These are phyloP conservation scores for Penicillium diatomitis DNA, from an alignment of 495 filamentous ascomycete species.

Conservation along the genomic window DNA sequence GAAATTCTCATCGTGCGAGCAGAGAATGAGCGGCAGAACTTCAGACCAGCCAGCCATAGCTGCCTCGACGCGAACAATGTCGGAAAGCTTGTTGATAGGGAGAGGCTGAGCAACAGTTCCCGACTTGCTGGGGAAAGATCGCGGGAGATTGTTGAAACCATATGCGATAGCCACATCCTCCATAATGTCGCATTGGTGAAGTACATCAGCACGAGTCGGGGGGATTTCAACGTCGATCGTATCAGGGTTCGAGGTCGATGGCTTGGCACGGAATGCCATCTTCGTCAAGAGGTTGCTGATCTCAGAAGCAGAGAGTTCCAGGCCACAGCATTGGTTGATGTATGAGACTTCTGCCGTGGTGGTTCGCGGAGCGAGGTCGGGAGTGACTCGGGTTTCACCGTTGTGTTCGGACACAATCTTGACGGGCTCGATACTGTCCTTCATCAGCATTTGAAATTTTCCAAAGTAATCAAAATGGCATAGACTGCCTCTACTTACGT, in stretches of 20 bases:
- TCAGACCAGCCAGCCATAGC: slow-evolving; percentile 96
- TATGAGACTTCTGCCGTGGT: slow-evolving; percentile 82
- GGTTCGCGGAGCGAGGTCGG: slow-evolving; percentile 64
- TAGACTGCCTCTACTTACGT: slow-evolving; percentile 37
- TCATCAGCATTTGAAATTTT: too few species aligned
- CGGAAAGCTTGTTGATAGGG: slow-evolving; percentile 84
- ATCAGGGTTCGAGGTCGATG: slow-evolving; percentile 53
- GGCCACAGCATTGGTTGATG: slow-evolving; percentile 83
- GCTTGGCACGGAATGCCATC: slow-evolving; percentile 75
- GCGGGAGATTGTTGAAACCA: slow-evolving; percentile 90
- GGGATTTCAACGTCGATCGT: slow-evolving; percentile 74
- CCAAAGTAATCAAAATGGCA: neutral
- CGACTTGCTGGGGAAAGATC: slow-evolving; percentile 70
- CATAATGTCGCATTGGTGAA: slow-evolving; percentile 98
- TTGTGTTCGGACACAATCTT: slow-evolving; percentile 90
- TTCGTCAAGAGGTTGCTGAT: slow-evolving; percentile 70
- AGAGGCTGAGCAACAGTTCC: slow-evolving; percentile 81
- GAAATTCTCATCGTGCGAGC: slow-evolving; percentile 98
- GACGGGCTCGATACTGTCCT: slow-evolving; percentile 67
- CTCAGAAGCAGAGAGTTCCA: slow-evolving; percentile 58
- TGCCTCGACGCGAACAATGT: slow-evolving; percentile 83
- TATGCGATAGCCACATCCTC: slow-evolving; percentile 94
- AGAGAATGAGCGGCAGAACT: slow-evolving; percentile 92
- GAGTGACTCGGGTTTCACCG: slow-evolving; percentile 64
- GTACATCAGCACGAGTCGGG: slow-evolving; percentile 82